These are phyloP conservation scores for Apiotrichum gracile DNA, from an alignment of 1,284 basidiomycete genomes.

Conservation along the genomic window DNA sequence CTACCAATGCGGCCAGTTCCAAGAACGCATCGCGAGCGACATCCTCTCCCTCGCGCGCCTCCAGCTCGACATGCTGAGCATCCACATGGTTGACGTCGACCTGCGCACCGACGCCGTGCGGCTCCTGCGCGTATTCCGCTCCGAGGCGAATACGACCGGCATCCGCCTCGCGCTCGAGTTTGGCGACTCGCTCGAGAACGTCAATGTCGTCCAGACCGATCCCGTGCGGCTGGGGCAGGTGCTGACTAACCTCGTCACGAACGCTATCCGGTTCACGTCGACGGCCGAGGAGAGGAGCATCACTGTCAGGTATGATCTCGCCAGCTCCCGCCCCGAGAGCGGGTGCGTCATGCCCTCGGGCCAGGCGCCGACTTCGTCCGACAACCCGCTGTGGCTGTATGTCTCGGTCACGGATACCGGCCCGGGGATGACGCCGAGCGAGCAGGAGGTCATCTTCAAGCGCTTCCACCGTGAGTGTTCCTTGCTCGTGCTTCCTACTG, in stretches of 20 bases:
- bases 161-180: slow-evolving; percentile 30
- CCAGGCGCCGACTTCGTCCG: slow-evolving; percentile 5
- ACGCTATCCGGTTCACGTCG: slow-evolving; percentile 40
- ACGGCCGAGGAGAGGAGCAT: slow-evolving; percentile 23
- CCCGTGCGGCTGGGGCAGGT: slow-evolving; percentile 45
- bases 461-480: slow-evolving; percentile 27
- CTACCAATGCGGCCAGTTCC: slow-evolving; percentile 44
- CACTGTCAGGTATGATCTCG: slow-evolving; percentile 33
- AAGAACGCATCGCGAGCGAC: slow-evolving; percentile 48
- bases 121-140: slow-evolving; percentile 31
- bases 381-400: slow-evolving; percentile 36
- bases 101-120: slow-evolving; percentile 40
- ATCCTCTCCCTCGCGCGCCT: slow-evolving; percentile 47
- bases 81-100: slow-evolving; percentile 42
- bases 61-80: slow-evolving; percentile 40
- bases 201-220: slow-evolving; percentile 40
- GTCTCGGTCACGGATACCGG: slow-evolving; percentile 42
- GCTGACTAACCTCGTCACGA: slow-evolving; percentile 40
- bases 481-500: too few relatives aligned
- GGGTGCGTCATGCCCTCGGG: too few relatives aligned
- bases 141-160: slow-evolving; percentile 36
- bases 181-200: slow-evolving; percentile 22
- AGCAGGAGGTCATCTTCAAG: slow-evolving; percentile 40
- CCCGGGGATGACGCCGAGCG: slow-evolving; percentile 38
- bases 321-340: too few relatives aligned